phyloP scores from a whole-genome alignment of 1,139 yeast genomes.

The Yamadazyma sp. region DNA sequence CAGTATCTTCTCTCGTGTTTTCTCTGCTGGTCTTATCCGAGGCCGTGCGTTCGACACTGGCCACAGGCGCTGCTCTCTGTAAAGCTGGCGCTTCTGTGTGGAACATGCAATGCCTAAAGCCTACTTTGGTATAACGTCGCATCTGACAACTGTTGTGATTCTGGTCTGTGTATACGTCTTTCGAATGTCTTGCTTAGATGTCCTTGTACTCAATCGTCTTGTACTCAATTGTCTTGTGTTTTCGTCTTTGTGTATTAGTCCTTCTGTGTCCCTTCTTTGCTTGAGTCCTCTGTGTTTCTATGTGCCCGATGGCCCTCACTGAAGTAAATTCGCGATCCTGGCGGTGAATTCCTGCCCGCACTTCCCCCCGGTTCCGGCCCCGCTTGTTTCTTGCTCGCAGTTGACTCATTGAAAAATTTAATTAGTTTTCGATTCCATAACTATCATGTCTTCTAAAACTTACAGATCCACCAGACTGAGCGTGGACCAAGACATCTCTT shows the following conservation, averaged over 20 bases:
- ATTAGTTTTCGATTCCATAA: constrained; percentile 2
- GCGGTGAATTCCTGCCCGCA: not conserved
- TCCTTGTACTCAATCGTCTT: not conserved
- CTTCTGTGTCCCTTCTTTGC: not conserved
- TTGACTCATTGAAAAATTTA: constrained; percentile 5
- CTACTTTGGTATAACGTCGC: too few relatives aligned
- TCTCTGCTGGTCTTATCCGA: too few relatives aligned
- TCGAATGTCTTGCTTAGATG: too few relatives aligned
- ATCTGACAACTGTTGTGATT: too few relatives aligned
- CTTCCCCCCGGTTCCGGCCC: constrained; percentile 1
- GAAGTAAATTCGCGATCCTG: not conserved
- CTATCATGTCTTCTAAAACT: constrained; percentile 39
- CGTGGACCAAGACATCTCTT: constrained; percentile 54
- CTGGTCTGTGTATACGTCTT: too few relatives aligned
- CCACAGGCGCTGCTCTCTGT: too few relatives aligned
- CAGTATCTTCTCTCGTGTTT: not conserved
- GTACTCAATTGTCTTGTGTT: not conserved
- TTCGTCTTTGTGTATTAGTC: not conserved
- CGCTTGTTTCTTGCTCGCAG: constrained; percentile 4
- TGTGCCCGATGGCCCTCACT: too few relatives aligned
- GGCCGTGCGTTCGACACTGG: too few relatives aligned
- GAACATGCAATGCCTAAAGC: too few relatives aligned
- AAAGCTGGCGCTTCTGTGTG: too few relatives aligned
- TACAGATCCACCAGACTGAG: constrained; percentile 88
- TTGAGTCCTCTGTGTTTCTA: too few relatives aligned